These are phyloP conservation scores for Acrasis kona DNA, from an alignment of 78 protist species.

Conservation along the genomic window DNA sequence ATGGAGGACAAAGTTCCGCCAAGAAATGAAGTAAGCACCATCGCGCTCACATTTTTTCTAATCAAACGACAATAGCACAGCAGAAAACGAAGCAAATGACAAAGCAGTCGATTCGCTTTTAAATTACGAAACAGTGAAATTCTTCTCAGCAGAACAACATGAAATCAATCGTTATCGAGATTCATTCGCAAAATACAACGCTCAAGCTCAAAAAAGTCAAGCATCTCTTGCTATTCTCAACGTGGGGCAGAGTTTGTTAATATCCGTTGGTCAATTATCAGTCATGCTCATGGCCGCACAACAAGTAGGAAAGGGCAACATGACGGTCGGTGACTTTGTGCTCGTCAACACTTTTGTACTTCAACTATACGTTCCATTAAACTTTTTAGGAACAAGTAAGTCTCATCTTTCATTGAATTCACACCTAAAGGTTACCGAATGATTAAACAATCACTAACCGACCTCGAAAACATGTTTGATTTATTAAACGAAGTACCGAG, in stretches of 20 bases:
- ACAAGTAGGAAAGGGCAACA: constrained; percentile 27
- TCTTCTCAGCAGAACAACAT: constrained; percentile 48
- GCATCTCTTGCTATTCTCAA: constrained; percentile 49
- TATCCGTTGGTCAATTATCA: constrained; percentile 43
- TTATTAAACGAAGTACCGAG: constrained; percentile 18
- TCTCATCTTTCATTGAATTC: too few species aligned
- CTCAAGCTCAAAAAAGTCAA: constrained; percentile 38
- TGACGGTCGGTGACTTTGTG: constrained; percentile 71
- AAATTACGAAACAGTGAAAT: constrained; percentile 71
- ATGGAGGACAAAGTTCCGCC: constrained; percentile 52
- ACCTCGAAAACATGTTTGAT: constrained; percentile 56
- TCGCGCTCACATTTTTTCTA: too few species aligned
- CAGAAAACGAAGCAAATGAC: background rate
- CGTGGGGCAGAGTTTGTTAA: constrained; percentile 63
- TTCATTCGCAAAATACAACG: constrained; percentile 25
- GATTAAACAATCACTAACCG: constrained; percentile 60
- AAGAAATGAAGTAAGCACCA: constrained; percentile 43
- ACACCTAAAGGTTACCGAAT: constrained; percentile 71
- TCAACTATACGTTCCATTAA: constrained; percentile 74
- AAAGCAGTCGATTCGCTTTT: constrained; percentile 49
- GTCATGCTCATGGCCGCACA: constrained; percentile 62
- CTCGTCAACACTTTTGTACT: constrained; percentile 61
- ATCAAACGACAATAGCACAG: too few species aligned
- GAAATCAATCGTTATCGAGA: constrained; percentile 19
- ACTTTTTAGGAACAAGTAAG: constrained; percentile 78